Evolutionary conservation across 257 asterid genomes (phyloP), one percentile per base, ranked within the genome.

Genomic region (Plectranthus barbatus): DNA sequence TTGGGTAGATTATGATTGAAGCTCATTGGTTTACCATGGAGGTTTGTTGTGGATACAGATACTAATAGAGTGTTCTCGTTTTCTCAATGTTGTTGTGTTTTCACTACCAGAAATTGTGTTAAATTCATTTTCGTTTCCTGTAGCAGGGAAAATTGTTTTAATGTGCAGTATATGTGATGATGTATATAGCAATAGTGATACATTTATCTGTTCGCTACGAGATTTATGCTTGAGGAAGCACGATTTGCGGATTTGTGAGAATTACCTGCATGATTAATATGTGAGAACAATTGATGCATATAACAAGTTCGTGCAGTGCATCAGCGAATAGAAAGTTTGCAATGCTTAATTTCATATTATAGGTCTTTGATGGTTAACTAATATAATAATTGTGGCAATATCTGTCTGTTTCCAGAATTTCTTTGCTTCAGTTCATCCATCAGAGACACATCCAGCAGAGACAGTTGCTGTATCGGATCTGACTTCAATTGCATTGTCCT

Each of bases 401-500:
- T 39, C 3, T 62, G 41, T 67, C 34, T 44, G 44, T 56, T 75
- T 67, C 40, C 85, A 78, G 89, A 75, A 68, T 55, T 69, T 40
- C 14, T 39, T 70, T 54, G 60, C 67, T 50, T 50, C 70, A 49
- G 48, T 49, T 40, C 60, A 58, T 68, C 66, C 74, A 48, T 80
- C 18, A 29, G 66, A 62, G 21, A 60, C 71, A 58, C 60, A 51
- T 42, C 53, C 76, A 51, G 57, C 72, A 9, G 77, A 76, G 17
- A 24, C 61, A 44, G 50, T 45, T 65, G 66, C 60, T 60, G 39
- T 56, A 33, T 76, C 79, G 24, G 81, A 69, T 52, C 73, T 78
- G 67, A 60, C 80, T 24, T 77, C 86, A 44, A 33, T 63, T 0
- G 71, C 85, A 5, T 48, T 62, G 41, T 61, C 77, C 67, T 73